phyloP scores from a whole-genome alignment of 306 rosid species.

The Cicer bijugum region DNA sequence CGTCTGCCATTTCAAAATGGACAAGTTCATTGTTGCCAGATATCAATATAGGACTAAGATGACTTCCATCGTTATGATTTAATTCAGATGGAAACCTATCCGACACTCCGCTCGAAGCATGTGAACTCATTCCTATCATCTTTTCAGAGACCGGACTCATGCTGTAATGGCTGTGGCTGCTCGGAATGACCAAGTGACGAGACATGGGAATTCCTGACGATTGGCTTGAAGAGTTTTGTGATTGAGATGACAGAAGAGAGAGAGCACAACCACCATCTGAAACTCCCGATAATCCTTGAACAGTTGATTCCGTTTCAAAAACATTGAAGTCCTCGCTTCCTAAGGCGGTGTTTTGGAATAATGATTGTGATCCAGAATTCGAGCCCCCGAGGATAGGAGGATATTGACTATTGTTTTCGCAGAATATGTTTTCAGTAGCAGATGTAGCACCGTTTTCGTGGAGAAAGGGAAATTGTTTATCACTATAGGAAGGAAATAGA shows the following conservation, averaged over 20 bases:
- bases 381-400: slow-evolving; percentile 42
- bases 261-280: slow-evolving; percentile 78
- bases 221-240: slow-evolving; percentile 69
- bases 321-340: slow-evolving; percentile 67
- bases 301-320: slow-evolving; percentile 56
- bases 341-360: slow-evolving; percentile 51
- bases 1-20: slow-evolving; percentile 59
- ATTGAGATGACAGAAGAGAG: slow-evolving; percentile 98
- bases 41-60: slow-evolving; percentile 53
- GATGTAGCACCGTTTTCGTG: slow-evolving; percentile 53
- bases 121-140: slow-evolving; percentile 59
- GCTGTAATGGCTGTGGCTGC: slow-evolving; percentile 57
- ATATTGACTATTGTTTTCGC: slow-evolving; percentile 51
- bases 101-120: slow-evolving; percentile 55
- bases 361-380: slow-evolving; percentile 51
- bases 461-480: slow-evolving; percentile 55
- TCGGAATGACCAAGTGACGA: slow-evolving; percentile 51
- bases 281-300: slow-evolving; percentile 60
- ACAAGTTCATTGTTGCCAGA: slow-evolving; percentile 52
- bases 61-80: slow-evolving; percentile 54
- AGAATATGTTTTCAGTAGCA: slow-evolving; percentile 52
- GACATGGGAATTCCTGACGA: slow-evolving; percentile 59
- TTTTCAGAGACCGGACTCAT: slow-evolving; percentile 58
- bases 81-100: slow-evolving; percentile 59
- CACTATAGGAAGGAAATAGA: slow-evolving; percentile 47